phyloP scores from a whole-genome alignment of 345 rosid species.

The Raphanus sativus region DNA sequence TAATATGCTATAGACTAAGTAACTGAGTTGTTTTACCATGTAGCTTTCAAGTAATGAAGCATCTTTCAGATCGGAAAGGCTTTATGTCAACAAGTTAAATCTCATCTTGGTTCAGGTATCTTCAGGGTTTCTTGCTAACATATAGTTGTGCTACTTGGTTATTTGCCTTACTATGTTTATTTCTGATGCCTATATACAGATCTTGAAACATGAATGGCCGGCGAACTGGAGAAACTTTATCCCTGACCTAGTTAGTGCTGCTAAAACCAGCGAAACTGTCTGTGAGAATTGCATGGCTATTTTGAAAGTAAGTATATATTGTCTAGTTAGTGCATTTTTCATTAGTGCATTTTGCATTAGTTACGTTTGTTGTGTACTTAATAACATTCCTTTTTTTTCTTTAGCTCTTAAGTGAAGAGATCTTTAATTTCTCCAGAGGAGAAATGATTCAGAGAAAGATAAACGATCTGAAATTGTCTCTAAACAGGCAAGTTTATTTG shows the following conservation, averaged over 20 bases:
- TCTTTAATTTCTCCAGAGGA: slow-evolving; percentile 96
- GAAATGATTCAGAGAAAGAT: slow-evolving; percentile 97
- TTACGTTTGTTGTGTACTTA: background rate
- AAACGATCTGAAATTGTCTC: slow-evolving; percentile 82
- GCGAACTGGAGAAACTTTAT: slow-evolving; percentile 91
- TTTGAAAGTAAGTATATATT: slow-evolving; percentile 58
- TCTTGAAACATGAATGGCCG: slow-evolving; percentile 98
- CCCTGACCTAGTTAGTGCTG: slow-evolving; percentile 95
- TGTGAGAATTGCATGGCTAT: slow-evolving; percentile 98
- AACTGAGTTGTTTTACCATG: background rate
- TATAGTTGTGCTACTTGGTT: background rate
- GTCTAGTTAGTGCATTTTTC: background rate
- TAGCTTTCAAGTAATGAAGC: slow-evolving; percentile 86
- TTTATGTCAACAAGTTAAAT: slow-evolving; percentile 92
- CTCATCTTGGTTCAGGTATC: slow-evolving; percentile 87
- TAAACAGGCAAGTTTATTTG: slow-evolving; percentile 58
- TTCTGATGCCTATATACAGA: slow-evolving; percentile 45
- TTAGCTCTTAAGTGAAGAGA: slow-evolving; percentile 97
- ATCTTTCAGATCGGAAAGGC: slow-evolving; percentile 78
- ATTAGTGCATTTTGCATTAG: background rate
- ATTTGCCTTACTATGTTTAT: background rate
- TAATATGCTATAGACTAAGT: background rate
- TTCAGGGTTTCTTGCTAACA: background rate
- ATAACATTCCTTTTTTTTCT: slow-evolving; percentile 21
- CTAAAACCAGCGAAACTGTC: slow-evolving; percentile 97